phyloP scores from a whole-genome alignment of 805 yeast genomes.

The Phaffomyces thermotolerans region DNA sequence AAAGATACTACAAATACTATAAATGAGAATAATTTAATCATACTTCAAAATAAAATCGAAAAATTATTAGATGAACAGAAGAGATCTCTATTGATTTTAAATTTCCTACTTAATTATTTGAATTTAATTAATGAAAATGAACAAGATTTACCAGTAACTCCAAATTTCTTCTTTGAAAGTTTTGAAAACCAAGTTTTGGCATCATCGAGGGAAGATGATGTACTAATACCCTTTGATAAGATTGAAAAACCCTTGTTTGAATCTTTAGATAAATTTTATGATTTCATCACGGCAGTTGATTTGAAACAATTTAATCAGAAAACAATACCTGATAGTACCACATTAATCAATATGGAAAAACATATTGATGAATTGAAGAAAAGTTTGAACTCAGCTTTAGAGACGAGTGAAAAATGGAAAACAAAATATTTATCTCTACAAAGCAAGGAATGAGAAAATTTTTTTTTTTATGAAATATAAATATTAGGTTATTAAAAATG shows the following conservation, averaged over 20 bases:
- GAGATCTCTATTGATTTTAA: constrained; percentile 9
- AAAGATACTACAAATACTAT: neutral
- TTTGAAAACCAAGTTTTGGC: constrained; percentile 3
- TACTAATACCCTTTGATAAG: constrained; percentile 7
- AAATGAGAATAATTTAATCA: constrained; percentile 1
- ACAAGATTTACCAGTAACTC: constrained; percentile 3
- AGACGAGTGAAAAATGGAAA: constrained; percentile 24
- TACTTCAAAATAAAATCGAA: neutral
- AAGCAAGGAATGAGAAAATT: neutral
- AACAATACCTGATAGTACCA: neutral
- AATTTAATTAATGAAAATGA: constrained; percentile 1
- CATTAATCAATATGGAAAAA: constrained; percentile 7
- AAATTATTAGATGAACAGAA: constrained; percentile 18
- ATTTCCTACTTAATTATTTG: constrained; percentile 4
- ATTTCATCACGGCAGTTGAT: neutral
- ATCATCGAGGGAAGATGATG: constrained; percentile 1
- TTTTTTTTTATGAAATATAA: too few relatives aligned
- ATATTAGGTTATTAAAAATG: too few relatives aligned
- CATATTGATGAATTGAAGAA: constrained; percentile 11
- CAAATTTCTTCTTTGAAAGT: constrained; percentile 4
- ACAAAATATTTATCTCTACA: constrained; percentile 8
- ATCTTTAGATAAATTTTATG: constrained; percentile 1
- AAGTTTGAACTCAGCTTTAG: constrained; percentile 18
- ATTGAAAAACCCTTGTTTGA: constrained; percentile 14
- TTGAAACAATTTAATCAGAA: neutral